Evolutionary conservation across 176 grass and related monocot species (phyloP), one percentile per base, ranked within the genome.

Genomic region (Cenchrus purpureus): DNA sequence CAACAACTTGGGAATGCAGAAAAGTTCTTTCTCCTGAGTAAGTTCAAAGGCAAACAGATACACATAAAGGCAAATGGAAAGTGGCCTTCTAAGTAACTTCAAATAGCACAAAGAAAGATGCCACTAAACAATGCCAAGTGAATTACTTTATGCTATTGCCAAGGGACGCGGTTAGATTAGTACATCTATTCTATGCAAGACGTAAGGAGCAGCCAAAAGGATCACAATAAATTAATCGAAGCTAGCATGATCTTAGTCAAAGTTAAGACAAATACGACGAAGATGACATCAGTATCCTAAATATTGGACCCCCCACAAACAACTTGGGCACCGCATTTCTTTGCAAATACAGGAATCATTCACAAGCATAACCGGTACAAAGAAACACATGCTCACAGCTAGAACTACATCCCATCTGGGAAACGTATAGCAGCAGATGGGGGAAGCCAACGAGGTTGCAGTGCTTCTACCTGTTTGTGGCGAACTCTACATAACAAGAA

Each of bases 101-200:
- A 57, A 82, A 57, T 48, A 82, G 76, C 73, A 73, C 49, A 43
- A 78, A 69, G 73, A 82, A 90, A 85, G 60, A 42, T 11, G 46
- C 10, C 29, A 52, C 37, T 73, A 90, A 79, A 67, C 40, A 86
- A 67, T 53, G 7, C 14, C 58, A 86, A 53, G 28, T 73, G 50
- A 15, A 48, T 3, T 82, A 82, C 29, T 82, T 77, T 72, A 86
- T 65, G 37, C 14, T 32, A 69, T 71, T 69, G 62, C 7, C 79
- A 61, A 63, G 13, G 34, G 42, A 28, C 60, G 53, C 54, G 4
- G 13, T 77, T 59, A 70, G 45, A 60, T 40, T 76, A 85, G 31
- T 22, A 45, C 34, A 66, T 48, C 6, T 70, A 62, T 43, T 28
- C 8, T 81, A 85, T 60, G 76, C 43, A 68, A 62, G 19, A 40